Conservation (phyloP, 2,329 filamentous ascomycete genomes). For the Aspergillus sp. region DNA sequence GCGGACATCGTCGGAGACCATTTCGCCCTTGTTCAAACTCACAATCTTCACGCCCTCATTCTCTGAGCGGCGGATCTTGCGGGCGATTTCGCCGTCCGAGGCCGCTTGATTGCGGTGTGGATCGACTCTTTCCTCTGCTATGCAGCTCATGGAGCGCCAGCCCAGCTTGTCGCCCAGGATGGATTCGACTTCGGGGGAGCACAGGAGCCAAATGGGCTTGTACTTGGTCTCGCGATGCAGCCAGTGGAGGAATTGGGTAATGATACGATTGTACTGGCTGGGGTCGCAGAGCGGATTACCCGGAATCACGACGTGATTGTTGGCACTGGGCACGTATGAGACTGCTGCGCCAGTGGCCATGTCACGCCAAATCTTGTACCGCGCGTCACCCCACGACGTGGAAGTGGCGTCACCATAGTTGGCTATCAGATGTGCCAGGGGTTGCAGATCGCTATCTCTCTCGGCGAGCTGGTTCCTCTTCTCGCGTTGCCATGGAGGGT, state of each 20-base stretch:
- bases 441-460: conserved; percentile 54
- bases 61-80: conserved; percentile 74
- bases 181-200: conserved; percentile 70
- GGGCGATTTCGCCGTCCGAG: conserved; percentile 59
- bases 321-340: conserved; percentile 67
- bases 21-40: conserved; percentile 60
- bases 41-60: conserved; percentile 76
- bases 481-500: conserved; percentile 53
- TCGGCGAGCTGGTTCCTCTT: conserved; percentile 35
- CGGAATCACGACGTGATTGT: conserved; percentile 72
- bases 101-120: conserved; percentile 60
- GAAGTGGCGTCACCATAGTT: conserved; percentile 95
- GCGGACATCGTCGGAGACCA: conserved; percentile 60
- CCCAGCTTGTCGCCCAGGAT: conserved; percentile 72
- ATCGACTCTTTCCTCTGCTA: conserved; percentile 81
- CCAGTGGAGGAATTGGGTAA: conserved; percentile 67
- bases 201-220: conserved; percentile 83
- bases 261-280: conserved; percentile 66
- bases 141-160: conserved; percentile 84
- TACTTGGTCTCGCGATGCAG: conserved; percentile 64
- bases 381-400: conserved; percentile 86
- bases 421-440: conserved; percentile 79
- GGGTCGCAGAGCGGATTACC: conserved; percentile 81
- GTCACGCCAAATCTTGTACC: conserved; percentile 84
- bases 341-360: conserved; percentile 71